Conservation (phyloP, 2,329 filamentous ascomycete genomes). For the Sclerotinia glacialis region DNA sequence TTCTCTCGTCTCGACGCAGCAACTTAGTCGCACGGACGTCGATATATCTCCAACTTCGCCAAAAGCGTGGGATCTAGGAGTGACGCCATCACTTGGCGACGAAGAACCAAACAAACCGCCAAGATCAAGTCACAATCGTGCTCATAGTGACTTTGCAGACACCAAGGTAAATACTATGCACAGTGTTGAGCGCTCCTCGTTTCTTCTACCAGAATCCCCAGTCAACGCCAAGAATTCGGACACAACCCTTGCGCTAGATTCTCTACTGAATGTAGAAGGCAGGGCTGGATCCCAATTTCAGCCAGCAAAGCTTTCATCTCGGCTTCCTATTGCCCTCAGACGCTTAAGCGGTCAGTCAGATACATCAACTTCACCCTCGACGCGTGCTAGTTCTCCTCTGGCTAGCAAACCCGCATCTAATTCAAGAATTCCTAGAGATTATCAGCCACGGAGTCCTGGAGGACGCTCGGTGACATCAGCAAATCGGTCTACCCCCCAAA, state of each 20-base stretch:
- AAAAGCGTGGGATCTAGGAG: constrained; percentile 61
- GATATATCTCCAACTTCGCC: constrained; percentile 61
- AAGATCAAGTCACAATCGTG: constrained; percentile 47
- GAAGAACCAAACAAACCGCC: constrained; percentile 32
- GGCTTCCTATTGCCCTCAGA: constrained; percentile 34
- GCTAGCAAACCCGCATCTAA: constrained; percentile 44
- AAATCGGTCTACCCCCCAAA: constrained; percentile 40
- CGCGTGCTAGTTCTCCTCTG: constrained; percentile 48
- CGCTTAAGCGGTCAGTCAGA: constrained; percentile 44
- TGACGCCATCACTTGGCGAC: constrained; percentile 45
- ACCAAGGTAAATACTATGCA: constrained; percentile 35
- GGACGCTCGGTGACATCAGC: constrained; percentile 30
- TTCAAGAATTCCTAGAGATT: constrained; percentile 32
- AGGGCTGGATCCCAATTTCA: background rate
- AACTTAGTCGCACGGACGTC: constrained; percentile 55
- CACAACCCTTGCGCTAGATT: background rate
- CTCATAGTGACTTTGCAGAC: constrained; percentile 59
- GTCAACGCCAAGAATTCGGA: constrained; percentile 1
- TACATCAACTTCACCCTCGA: constrained; percentile 41
- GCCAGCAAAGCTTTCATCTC: constrained; percentile 27
- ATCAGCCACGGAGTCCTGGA: constrained; percentile 35
- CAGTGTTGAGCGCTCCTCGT: constrained; percentile 18
- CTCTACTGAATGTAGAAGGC: background rate
- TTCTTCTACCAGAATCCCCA: constrained; percentile 15
- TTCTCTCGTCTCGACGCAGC: constrained; percentile 46